These are phyloP conservation scores for Candolleomyces aberdarensis DNA, from an alignment of 768 basidiomycete genomes.

Conservation along the genomic window DNA sequence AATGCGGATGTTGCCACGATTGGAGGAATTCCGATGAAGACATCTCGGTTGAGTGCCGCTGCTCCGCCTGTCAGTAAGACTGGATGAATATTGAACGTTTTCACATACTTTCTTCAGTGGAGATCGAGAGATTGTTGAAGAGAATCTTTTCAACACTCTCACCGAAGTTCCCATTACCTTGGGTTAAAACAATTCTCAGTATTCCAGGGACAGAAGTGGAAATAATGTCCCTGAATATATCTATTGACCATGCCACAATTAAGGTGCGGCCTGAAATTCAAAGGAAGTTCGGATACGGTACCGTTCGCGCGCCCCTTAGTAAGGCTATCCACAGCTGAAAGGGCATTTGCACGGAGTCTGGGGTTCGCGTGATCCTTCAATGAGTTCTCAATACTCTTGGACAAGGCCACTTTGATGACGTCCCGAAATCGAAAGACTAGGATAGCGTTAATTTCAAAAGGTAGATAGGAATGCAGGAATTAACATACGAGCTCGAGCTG, in stretches of 20 bases:
- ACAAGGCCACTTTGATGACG: not conserved
- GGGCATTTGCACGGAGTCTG: not conserved
- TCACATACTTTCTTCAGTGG: not conserved
- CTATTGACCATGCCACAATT: not conserved
- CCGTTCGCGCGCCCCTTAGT: not conserved
- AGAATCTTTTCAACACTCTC: not conserved
- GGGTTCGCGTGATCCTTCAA: not conserved
- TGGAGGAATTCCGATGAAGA: not conserved
- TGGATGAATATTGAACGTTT: not conserved
- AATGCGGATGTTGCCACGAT: not conserved
- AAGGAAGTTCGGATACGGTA: not conserved
- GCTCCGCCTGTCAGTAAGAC: not conserved
- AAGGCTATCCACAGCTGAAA: not conserved
- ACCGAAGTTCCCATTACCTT: not conserved
- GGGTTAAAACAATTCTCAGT: not conserved
- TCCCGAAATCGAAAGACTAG: not conserved
- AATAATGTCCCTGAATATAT: not conserved
- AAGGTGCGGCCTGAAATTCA: not conserved
- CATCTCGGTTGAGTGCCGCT: not conserved
- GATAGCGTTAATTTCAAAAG: not conserved
- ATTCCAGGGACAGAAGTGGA: not conserved
- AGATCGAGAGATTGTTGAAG: not conserved
- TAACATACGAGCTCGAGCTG: not conserved
- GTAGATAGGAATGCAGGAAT: not conserved
- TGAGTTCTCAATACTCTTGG: not conserved